These are phyloP conservation scores for Kurtzmaniella fragi DNA, from an alignment of 805 yeast species.

Conservation along the genomic window DNA sequence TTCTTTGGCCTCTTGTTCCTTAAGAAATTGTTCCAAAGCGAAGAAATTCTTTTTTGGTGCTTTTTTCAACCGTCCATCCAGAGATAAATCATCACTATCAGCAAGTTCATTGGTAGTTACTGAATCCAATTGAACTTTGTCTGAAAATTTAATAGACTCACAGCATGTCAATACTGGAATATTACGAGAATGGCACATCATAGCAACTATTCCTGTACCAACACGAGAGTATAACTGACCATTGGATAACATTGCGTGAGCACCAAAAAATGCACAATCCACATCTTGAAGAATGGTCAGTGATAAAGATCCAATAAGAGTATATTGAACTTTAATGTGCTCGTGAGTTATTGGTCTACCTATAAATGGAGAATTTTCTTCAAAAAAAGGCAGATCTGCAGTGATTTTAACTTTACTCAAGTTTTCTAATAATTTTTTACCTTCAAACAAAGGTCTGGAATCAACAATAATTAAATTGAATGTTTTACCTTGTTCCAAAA, in stretches of 20 bases:
- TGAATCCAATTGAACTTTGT: slow-evolving; percentile 93
- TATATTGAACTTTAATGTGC: slow-evolving; percentile 76
- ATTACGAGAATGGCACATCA: slow-evolving; percentile 81
- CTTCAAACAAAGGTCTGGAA: slow-evolving; percentile 92
- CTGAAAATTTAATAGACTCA: slow-evolving; percentile 90
- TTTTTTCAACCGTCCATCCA: slow-evolving; percentile 41
- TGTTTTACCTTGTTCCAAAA: slow-evolving; percentile 49
- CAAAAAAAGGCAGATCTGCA: slow-evolving; percentile 2
- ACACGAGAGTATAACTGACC: slow-evolving; percentile 91
- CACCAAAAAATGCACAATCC: slow-evolving; percentile 89
- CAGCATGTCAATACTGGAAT: slow-evolving; percentile 95
- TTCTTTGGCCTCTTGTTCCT: slow-evolving; percentile 31
- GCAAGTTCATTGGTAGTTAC: slow-evolving; percentile 90
- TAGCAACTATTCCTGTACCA: slow-evolving; percentile 90
- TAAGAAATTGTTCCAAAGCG: slow-evolving; percentile 60
- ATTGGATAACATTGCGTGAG: slow-evolving; percentile 94
- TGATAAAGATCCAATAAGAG: slow-evolving; percentile 71
- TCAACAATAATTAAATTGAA: slow-evolving; percentile 86
- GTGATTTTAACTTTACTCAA: slow-evolving; percentile 43
- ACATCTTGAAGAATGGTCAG: slow-evolving; percentile 76
- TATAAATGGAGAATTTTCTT: slow-evolving; percentile 8
- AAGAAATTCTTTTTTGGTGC: slow-evolving; percentile 55
- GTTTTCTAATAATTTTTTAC: slow-evolving; percentile 66
- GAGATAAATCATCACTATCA: slow-evolving; percentile 67
- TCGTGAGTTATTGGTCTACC: slow-evolving; percentile 28